phyloP scores from a whole-genome alignment of 495 filamentous ascomycete species.

The Podospora pseudoanserina region DNA sequence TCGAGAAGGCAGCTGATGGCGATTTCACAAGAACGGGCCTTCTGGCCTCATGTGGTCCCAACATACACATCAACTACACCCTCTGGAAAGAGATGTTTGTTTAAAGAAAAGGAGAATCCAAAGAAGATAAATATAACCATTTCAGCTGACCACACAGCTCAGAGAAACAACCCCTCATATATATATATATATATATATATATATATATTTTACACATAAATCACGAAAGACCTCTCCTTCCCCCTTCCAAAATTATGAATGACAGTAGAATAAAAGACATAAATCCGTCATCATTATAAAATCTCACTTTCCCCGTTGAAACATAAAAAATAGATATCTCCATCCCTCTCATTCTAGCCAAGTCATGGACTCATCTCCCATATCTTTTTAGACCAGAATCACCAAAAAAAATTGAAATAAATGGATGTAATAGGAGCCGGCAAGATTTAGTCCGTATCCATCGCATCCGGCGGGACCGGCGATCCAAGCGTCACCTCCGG shows the following conservation, averaged over 20 bases:
- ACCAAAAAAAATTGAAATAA: too few relatives aligned
- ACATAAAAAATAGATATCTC: too few relatives aligned
- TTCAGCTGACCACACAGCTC: neutral
- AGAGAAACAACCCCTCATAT: neutral
- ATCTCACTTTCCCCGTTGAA: too few relatives aligned
- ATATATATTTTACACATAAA: neutral
- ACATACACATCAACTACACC: too few relatives aligned
- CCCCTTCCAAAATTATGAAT: neutral
- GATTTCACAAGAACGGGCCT: too few relatives aligned
- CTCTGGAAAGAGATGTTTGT: too few relatives aligned
- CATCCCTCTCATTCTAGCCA: too few relatives aligned
- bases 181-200: neutral
- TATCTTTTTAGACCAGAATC: too few relatives aligned
- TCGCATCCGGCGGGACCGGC: conserved; percentile 30
- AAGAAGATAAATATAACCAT: neutral
- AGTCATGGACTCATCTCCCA: too few relatives aligned
- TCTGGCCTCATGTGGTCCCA: too few relatives aligned
- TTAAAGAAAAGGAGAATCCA: neutral
- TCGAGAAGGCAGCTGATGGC: too few relatives aligned
- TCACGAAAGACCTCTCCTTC: neutral
- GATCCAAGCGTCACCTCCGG: conserved; percentile 34
- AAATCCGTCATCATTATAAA: neutral
- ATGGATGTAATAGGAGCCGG: too few relatives aligned
- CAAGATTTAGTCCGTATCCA: conserved; percentile 27
- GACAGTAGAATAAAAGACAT: neutral